Evolutionary conservation across 371 early-diverging fungal genomes (phyloP).

Genomic region (Mortierella sp.): DNA sequence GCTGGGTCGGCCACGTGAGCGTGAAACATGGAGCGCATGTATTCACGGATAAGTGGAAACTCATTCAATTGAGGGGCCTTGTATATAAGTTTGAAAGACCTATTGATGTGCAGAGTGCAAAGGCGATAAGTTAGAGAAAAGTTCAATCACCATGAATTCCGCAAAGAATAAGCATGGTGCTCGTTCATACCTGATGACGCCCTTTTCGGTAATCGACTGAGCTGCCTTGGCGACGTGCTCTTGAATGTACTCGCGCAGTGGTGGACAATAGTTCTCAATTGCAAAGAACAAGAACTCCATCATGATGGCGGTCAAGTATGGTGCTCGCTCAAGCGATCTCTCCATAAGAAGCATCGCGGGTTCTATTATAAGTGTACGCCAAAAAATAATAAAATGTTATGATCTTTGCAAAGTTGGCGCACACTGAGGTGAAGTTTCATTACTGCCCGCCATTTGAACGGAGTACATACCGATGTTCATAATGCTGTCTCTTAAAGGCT

Average conservation of each 20-base stretch:
- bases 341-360: slow-evolving; percentile 83
- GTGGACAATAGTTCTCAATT: slow-evolving; percentile 73
- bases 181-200: slow-evolving; percentile 68
- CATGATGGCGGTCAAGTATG: slow-evolving; percentile 72
- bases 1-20: slow-evolving; percentile 29
- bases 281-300: slow-evolving; percentile 74
- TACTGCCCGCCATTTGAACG: background rate
- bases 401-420: background rate
- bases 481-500: slow-evolving; percentile 74
- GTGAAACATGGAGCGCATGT: slow-evolving; percentile 38
- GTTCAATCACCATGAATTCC: background rate
- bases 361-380: slow-evolving; percentile 58
- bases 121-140: background rate
- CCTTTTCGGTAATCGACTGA: slow-evolving; percentile 70
- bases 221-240: slow-evolving; percentile 69
- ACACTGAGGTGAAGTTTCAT: background rate
- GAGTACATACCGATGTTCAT: slow-evolving; percentile 78
- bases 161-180: background rate
- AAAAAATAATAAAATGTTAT: background rate
- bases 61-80: slow-evolving; percentile 19
- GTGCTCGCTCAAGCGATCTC: slow-evolving; percentile 75
- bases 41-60: slow-evolving; percentile 37
- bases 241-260: slow-evolving; percentile 64
- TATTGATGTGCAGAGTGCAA: background rate
- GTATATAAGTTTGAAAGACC: slow-evolving; percentile 35